A percentile compares a stretch with the other conserved stretches of the same genome.
These are phyloP conservation scores for Tillandsia leiboldiana DNA, from an alignment of 176 grass and related monocot genomes.

Conservation along the genomic window DNA sequence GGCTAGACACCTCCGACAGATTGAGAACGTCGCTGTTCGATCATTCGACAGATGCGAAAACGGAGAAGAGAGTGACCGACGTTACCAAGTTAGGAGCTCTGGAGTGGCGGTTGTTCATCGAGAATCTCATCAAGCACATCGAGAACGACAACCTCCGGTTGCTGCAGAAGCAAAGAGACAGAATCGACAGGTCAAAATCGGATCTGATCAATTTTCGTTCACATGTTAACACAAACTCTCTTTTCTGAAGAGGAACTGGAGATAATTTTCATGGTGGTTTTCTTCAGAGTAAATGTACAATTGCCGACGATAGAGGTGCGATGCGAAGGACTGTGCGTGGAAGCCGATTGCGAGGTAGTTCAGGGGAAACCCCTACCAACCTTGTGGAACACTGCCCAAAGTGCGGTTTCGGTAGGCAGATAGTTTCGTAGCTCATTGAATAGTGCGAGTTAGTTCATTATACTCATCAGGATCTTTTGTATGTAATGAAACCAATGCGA, in stretches of 20 bases:
- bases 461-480: not conserved
- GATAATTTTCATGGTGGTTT: not conserved
- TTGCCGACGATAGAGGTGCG: slow-evolving; percentile 51
- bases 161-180: slow-evolving; percentile 53
- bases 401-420: slow-evolving; percentile 22
- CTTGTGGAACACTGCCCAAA: slow-evolving; percentile 38
- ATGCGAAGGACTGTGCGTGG: slow-evolving; percentile 33
- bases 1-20: slow-evolving; percentile 38
- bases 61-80: slow-evolving; percentile 23
- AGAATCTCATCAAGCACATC: slow-evolving; percentile 48
- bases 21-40: slow-evolving; percentile 33
- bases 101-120: slow-evolving; percentile 36
- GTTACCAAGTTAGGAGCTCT: slow-evolving; percentile 35
- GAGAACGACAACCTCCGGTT: slow-evolving; percentile 46
- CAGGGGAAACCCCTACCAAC: slow-evolving; percentile 47
- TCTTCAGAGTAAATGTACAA: slow-evolving; percentile 38
- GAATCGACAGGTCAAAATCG: slow-evolving; percentile 39
- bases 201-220: not conserved
- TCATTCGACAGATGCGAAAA: not conserved
- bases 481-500: not conserved
- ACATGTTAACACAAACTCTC: not conserved
- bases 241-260: not conserved
- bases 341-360: slow-evolving; percentile 46
- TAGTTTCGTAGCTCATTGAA: not conserved
- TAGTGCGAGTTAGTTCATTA: not conserved